Base-by-base conservation (phyloP, 345 rosid genomes). In the Citrus medica region DNA sequence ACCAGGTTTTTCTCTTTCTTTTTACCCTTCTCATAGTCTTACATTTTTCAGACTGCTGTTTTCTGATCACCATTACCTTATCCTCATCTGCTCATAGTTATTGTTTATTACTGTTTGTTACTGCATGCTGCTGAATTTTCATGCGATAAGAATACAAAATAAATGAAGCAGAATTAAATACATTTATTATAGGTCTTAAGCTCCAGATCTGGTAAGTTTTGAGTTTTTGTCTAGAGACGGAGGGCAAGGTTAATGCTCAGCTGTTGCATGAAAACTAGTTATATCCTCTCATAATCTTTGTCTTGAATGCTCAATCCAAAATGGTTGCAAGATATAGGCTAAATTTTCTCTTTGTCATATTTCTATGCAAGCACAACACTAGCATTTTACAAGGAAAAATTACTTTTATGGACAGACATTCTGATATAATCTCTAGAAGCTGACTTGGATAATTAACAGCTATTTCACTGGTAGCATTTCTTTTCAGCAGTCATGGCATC, bases 1-100 rank as follows among this genome's bases (percentile, higher is more conserved):
- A 73, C 84, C 79, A 85, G 91, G 97, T 89, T 78, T 69, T 71
- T 64, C 69, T 77, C 73, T 71, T 55, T 28, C 55, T 1, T 42
- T 30, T 76, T 14, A 51, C 17, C 19, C 19, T n/a, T 53, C 21
- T 9, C 4, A 16, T 14, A 21, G 7, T 30, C 71, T 40, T 63
- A 55, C 6, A 9, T 65, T 56, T 79, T 62, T 24, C 2, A 33
- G 56, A 24, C 2, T 21, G 7, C 48, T 73, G 38, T 53, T 62
- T 80, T 24, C 28, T 70, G 40, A 14, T 60, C 58, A 27, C 21
- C 60, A 40, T 79, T 4, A 12, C 13, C 21, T 64, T 46, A 9
- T 42, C 51, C 51, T 46, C 17, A 13, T 46, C 17, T 46, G 17
- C 51, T 46, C 51, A 13, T 13, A 25, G 35, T 40, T 17, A 63